Base-by-base conservation (phyloP, 495 filamentous ascomycete genomes). In the Penicillium coffeae region DNA sequence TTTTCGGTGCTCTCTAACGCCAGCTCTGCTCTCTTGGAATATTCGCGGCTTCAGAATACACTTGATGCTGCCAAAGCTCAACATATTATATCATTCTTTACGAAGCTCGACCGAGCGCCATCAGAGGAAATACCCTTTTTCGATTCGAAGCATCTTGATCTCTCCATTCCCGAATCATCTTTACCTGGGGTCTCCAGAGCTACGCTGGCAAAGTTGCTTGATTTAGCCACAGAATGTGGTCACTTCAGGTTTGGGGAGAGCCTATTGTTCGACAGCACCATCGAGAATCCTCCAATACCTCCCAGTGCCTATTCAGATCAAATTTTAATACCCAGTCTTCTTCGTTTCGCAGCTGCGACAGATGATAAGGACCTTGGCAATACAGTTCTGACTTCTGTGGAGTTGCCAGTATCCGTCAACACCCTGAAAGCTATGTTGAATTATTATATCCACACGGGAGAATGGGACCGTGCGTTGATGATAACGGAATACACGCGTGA, bases 261-360 rank as follows among this genome's bases (percentile, higher is more conserved):
- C 75, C 63, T 86, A 7, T 60, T 86, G 0, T 73, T 73, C 50
- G 74, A 73, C 8, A 49, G 73, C 22, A 80, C 80, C 41, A 46
- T 80, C 2, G 82, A 85, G 56, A 82, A 80, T 4, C 79, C 79
- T 20, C 20, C 77, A 0, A 77, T 86, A n/a, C 60, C 70, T 35
- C 45, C 50, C 5, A 51, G 49, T 19, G 47, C 70, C 22, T 86
- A 85, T 53, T 52, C 59, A 1, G 56, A 79, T 38, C 72, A 71
- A 14, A 58, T 52, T 21, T 46, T 86, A 20, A 71, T 77, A 3
- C 74, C 80, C n/a, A 69, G 80, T 1, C 68, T 86, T 19, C 55
- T 85, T 13, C 73, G 78, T 8, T 84, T 81, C 53, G 83, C 80
- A 5, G 63, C 71, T 19, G 74, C 77, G 15, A 73, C 77, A 3